Evolutionary conservation across 768 basidiomycete genomes (phyloP).

Genomic region (Gelatoporia subvermispora): DNA sequence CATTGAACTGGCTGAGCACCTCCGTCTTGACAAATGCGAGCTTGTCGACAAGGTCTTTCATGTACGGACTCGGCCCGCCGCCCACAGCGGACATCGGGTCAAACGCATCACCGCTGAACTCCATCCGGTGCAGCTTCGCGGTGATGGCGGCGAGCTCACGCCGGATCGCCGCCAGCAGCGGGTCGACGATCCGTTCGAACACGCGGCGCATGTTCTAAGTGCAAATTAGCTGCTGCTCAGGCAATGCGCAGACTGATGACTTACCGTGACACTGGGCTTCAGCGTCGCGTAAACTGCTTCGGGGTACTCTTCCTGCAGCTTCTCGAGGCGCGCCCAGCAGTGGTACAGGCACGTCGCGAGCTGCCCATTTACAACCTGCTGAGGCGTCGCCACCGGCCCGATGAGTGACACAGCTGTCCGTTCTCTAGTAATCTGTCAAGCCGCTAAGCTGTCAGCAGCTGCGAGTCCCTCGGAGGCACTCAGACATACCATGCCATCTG

Average conservation of each 20-base stretch:
- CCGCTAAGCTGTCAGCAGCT: not conserved
- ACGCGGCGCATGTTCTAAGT: conserved; percentile 44
- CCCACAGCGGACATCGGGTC: conserved; percentile 54
- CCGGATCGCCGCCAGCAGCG: conserved; percentile 62
- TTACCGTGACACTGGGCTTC: conserved; percentile 54
- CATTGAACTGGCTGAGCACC: conserved; percentile 60
- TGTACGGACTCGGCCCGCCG: conserved; percentile 75
- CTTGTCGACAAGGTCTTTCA: conserved; percentile 90
- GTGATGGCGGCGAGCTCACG: conserved; percentile 80
- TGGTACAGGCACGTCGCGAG: conserved; percentile 79
- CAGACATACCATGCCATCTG: conserved; percentile 63
- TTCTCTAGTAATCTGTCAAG: conserved; percentile 61
- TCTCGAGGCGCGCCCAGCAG: conserved; percentile 63
- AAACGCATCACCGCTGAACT: conserved; percentile 65
- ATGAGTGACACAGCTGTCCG: conserved; percentile 70
- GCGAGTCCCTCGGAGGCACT: conserved; percentile 1
- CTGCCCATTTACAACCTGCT: conserved; percentile 74
- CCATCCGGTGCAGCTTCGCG: conserved; percentile 78
- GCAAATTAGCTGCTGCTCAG: not conserved
- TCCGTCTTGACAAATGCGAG: conserved; percentile 77
- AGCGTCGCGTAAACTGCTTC: conserved; percentile 53
- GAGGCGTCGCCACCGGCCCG: conserved; percentile 73
- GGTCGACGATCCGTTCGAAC: conserved; percentile 58
- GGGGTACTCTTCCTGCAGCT: conserved; percentile 63
- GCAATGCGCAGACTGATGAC: conserved; percentile 13